Evolutionary conservation across 2,329 filamentous ascomycete species (phyloP).

Genomic region (Scytalidium lignicola): DNA sequence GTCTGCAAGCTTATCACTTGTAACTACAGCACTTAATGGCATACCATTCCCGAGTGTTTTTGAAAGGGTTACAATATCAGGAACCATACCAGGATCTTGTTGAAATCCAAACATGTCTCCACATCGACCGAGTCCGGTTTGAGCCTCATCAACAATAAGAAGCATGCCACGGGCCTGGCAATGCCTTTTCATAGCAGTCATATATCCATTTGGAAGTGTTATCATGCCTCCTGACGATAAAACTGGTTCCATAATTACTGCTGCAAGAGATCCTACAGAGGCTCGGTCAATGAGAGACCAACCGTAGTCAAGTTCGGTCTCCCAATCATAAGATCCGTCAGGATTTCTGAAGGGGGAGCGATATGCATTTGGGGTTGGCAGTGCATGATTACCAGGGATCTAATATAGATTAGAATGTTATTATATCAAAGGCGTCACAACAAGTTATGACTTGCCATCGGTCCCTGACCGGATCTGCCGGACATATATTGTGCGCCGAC

Average conservation of each 20-base stretch:
- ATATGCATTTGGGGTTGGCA: conserved; percentile 57
- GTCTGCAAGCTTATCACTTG: conserved; percentile 46
- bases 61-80: conserved; percentile 54
- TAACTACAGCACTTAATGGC: conserved; percentile 53
- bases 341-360: conserved; percentile 54
- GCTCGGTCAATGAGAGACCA: conserved; percentile 56
- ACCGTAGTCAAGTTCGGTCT: conserved; percentile 57
- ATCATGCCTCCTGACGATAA: conserved; percentile 55
- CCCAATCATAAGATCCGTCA: conserved; percentile 61
- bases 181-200: conserved; percentile 48
- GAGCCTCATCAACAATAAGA: conserved; percentile 55
- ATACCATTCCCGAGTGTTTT: conserved; percentile 59
- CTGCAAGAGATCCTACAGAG: conserved; percentile 56
- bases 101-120: conserved; percentile 56
- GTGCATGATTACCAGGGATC: conserved; percentile 51
- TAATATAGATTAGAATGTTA: conserved; percentile 4
- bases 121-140: conserved; percentile 51
- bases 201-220: conserved; percentile 52
- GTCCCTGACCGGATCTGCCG: conserved; percentile 39
- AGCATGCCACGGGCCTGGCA: conserved; percentile 52
- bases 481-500: conserved; percentile 46
- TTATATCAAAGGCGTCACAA: neutral
- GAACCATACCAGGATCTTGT: conserved; percentile 43
- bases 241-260: conserved; percentile 58
- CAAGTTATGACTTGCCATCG: conserved; percentile 16